A percentile compares a stretch with the other conserved stretches of the same genome.
Evolutionary conservation across 2,329 filamentous ascomycete species (phyloP).

Genomic region (Colletotrichum ledebouriae): DNA sequence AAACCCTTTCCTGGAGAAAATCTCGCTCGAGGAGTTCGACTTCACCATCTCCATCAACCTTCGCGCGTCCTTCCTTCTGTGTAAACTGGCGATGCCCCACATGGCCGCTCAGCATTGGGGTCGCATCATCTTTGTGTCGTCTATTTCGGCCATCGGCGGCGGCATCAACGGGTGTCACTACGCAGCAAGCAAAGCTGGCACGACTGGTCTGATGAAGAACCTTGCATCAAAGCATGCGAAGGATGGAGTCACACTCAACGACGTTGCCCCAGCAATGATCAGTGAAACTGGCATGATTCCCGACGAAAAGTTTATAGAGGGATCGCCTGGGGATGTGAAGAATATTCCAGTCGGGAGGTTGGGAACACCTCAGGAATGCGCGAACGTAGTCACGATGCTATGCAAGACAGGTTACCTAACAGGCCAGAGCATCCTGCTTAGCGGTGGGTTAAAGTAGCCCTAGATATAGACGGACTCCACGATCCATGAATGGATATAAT

Average conservation of each 20-base stretch:
- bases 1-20: constrained; percentile 68
- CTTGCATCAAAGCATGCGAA: constrained; percentile 70
- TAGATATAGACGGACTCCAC: too few species aligned
- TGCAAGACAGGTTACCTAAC: constrained; percentile 72
- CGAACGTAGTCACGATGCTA: constrained; percentile 72
- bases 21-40: constrained; percentile 74
- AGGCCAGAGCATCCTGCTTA: constrained; percentile 67
- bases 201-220: constrained; percentile 76
- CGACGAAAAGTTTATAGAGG: constrained; percentile 62
- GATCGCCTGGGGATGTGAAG: constrained; percentile 69
- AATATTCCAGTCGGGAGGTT: constrained; percentile 71
- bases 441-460: constrained; percentile 63
- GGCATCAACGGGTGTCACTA: constrained; percentile 75
- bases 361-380: constrained; percentile 70
- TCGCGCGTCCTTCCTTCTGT: constrained; percentile 72
- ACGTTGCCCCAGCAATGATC: constrained; percentile 78
- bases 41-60: constrained; percentile 73
- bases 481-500: too few species aligned
- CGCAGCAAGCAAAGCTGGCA: constrained; percentile 72
- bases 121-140: constrained; percentile 73
- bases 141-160: constrained; percentile 72
- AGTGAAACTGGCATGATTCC: constrained; percentile 74
- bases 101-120: constrained; percentile 74
- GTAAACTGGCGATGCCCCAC: constrained; percentile 70
- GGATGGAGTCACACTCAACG: constrained; percentile 74